phyloP scores from a whole-genome alignment of 2,329 filamentous ascomycete genomes.

The Microcera coccophila region DNA sequence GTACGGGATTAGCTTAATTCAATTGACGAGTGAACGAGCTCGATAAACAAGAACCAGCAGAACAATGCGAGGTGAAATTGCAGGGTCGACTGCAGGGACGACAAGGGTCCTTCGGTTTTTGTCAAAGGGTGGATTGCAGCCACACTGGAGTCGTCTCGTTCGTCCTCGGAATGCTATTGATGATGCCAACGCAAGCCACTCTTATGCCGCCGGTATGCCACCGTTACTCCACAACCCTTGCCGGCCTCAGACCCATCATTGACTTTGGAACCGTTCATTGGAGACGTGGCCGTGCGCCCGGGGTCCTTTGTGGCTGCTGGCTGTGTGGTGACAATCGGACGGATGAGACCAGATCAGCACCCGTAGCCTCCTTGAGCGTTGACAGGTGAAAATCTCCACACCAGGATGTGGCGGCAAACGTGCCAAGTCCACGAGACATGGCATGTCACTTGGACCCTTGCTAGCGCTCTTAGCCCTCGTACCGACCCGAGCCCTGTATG shows the following conservation, averaged over 20 bases:
- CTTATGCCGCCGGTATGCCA: too few relatives aligned
- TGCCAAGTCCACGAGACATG: neutral
- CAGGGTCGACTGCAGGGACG: too few relatives aligned
- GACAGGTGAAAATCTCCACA: too few relatives aligned
- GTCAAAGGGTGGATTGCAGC: neutral
- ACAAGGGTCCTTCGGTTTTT: too few relatives aligned
- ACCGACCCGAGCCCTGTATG: neutral
- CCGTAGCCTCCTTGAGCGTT: too few relatives aligned
- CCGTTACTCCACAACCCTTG: neutral
- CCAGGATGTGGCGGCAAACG: neutral
- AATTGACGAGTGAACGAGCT: too few relatives aligned
- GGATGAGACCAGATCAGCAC: neutral
- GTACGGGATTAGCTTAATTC: too few relatives aligned
- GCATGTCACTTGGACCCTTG: neutral
- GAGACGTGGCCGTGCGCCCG: neutral
- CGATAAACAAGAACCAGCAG: too few relatives aligned
- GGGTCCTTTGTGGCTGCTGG: neutral
- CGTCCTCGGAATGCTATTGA: neutral
- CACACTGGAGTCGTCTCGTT: neutral
- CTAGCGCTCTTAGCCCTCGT: neutral
- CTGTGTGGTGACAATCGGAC: neutral
- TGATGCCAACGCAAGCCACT: slow-evolving; percentile 1
- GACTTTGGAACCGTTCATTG: neutral
- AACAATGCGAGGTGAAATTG: too few relatives aligned
- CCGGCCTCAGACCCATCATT: neutral